These are phyloP conservation scores for Ustulina deusta DNA, from an alignment of 2,329 filamentous ascomycete genomes.

Conservation along the genomic window DNA sequence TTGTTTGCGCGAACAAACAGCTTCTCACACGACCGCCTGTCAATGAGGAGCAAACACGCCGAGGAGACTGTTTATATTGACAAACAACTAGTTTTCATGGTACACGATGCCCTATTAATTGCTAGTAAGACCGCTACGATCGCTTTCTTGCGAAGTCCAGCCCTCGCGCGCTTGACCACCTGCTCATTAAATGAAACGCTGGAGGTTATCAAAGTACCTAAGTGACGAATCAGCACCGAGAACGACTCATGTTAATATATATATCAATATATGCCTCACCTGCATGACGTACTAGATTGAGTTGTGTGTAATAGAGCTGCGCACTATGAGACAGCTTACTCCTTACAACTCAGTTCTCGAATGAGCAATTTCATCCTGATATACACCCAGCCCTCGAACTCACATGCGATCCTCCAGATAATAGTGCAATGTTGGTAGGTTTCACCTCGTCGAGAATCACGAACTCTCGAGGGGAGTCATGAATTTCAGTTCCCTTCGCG, in stretches of 20 bases:
- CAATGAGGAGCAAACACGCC: conserved; percentile 2
- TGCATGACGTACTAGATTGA: no score
- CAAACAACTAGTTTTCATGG: neutral
- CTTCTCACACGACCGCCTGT: neutral
- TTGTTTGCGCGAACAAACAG: no score
- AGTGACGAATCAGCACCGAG: neutral
- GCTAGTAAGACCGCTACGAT: neutral
- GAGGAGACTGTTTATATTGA: neutral
- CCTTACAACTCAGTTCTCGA: neutral
- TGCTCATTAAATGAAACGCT: neutral
- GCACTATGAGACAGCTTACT: neutral
- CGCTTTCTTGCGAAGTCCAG: neutral
- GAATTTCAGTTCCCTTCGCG: neutral
- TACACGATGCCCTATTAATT: neutral
- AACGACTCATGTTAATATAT: neutral
- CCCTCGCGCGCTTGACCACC: neutral
- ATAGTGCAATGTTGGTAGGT: neutral
- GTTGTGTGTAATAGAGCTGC: neutral
- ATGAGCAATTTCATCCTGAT: neutral
- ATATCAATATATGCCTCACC: neutral
- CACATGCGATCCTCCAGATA: neutral
- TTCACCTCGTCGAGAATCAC: neutral
- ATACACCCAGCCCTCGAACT: neutral
- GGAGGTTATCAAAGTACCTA: neutral
- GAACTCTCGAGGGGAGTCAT: neutral